Base-by-base conservation (phyloP, 176 grass and related monocot genomes). In the Areca catechu region DNA sequence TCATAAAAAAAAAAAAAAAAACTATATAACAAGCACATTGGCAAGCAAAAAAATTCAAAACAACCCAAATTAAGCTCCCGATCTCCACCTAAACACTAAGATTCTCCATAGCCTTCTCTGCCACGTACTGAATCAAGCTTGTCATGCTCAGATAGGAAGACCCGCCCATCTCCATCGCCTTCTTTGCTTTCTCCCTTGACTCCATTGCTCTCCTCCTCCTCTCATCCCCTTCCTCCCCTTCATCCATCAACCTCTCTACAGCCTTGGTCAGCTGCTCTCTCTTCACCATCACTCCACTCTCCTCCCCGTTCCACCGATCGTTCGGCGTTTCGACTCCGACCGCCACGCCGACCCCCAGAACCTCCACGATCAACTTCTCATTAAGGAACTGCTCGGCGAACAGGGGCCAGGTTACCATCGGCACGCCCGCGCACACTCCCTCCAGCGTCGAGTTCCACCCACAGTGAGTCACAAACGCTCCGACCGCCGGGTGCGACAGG, bases 361-460 rank as follows among this genome's bases (percentile, higher is more conserved):
- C 69, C 15, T 89, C 75, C 16, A 95, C 75, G 50, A 89, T 61
- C 56, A 95, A 65, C 79, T 67, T 80, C 81, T 89, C 75, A 10
- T 85, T 95, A 23, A 95, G 14, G 48, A 95, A 95, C 18, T 95
- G 89, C 52, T 95, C 85, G 0, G 65, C 28, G 71, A 85, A 89
- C 4, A 89, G 43, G 0, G 89, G 89, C 85, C 89, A 95, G 2
- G 85, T 70, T 5, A 70, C 66, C 62, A 85, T 56, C 0, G 85
- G 79, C 71, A 85, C 19, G 2, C 89, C 85, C 1, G 78, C 77
- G 14, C 69, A 72, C 58, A 86, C 20, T 19, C 73, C 68, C 80
- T 95, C 90, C 60, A 95, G 69, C 4, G 77, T 86, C 7, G 90
- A 95, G 1, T 88, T 85, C 90, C 90, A 95, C 24, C 90, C 90